Base-by-base conservation (phyloP, 2,329 filamentous ascomycete genomes). In the Colletotrichum chlorophyti region DNA sequence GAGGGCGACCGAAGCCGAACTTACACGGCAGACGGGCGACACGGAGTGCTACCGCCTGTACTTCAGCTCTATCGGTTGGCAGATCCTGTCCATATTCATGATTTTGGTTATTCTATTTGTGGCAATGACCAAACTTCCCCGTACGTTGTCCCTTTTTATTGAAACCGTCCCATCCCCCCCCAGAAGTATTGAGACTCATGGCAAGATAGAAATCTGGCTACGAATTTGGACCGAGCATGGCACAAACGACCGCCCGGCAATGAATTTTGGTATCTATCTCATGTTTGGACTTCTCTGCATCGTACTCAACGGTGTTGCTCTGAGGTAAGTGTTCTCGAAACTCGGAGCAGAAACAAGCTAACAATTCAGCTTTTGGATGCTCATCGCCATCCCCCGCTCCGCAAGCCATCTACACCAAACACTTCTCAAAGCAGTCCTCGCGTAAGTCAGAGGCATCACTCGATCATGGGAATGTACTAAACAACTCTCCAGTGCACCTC, bases 191-290 rank as follows among this genome's bases (percentile, higher is more conserved):
- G n/a, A n/a, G n/a, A n/a, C n/a, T n/a, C n/a, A n/a, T n/a, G n/a
- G n/a, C n/a, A n/a, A n/a, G n/a, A n/a, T 29, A 68, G 66, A 69
- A 51, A 62, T 72, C n/a, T 72, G 70, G 70, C 63, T 72, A 21
- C 68, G 69, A 7, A 66, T 70, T 4, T 72, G 69, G 70, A 59
- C 64, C 0, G 65, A 69, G 23, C 50, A 45, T 1, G 68, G 66
- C 19, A 63, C 67, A 5, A 64, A 64, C 21, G 57, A 63, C 0
- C 46, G 50, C 8, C 49, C 64, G 5, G 59, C 58, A 0, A 47
- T 48, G 2, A 66, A 69, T 9, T 62, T 64, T 24, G 65, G 63
- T 3, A 64, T 65, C 14, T 70, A 69, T 14, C 40, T 68, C 1
- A 65, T 69, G 47, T 64, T 71, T 11, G 66, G 60, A 5, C 3